Evolutionary conservation across 805 yeast genomes (phyloP), one percentile per base, ranked within the genome.

Genomic region (Starmerella apis): DNA sequence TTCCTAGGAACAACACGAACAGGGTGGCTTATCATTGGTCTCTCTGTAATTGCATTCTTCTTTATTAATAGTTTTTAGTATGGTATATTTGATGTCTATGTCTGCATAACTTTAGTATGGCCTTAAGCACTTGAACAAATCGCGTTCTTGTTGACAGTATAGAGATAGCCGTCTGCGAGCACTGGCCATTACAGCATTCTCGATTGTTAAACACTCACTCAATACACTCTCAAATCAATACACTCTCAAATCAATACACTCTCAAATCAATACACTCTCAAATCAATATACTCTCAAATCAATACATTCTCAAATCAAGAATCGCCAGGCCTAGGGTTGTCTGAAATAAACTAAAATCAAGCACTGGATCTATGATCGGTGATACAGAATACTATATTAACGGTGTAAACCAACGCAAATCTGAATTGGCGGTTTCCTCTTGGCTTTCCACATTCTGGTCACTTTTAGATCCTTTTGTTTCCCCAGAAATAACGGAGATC

Each of bases 401-500:
- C 10, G 48, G 54, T 23, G 43, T 54, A 10, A 23, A 24, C 24
- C 54, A 44, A 41, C 52, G 58, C 25, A 38, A 30, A 36, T 9
- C 18, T 1, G 56, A 54, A 36, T 44, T 54, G 11, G 27, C 23
- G 16, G 20, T 10, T 14, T 48, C 55, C 1, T 11, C 36, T 14
- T 51, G 57, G 56, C 38, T 44, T 7, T n/a, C 42, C 2, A 23
- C 18, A 20, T 44, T 43, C 14, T 47, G 50, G 41, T 16, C 18
- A 1, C 45, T 42, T n/a, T 42, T 41, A 28, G 48, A 22, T 42
- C n/a, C 39, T 14, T 50, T 50, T 25, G 41, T 20, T 14, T 35
- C 25, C 23, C 14, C 27, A 2, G 20, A 19, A 3, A 14, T 28
- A 1, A 27, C 28, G 6, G 28, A 43, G 19, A 71, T 84, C 53